Percentiles rank a stretch among this genome's conserved stretches.
Evolutionary conservation across 169 alveolate species (phyloP).

Genomic region (Ichthyophthirius multifiliis): DNA sequence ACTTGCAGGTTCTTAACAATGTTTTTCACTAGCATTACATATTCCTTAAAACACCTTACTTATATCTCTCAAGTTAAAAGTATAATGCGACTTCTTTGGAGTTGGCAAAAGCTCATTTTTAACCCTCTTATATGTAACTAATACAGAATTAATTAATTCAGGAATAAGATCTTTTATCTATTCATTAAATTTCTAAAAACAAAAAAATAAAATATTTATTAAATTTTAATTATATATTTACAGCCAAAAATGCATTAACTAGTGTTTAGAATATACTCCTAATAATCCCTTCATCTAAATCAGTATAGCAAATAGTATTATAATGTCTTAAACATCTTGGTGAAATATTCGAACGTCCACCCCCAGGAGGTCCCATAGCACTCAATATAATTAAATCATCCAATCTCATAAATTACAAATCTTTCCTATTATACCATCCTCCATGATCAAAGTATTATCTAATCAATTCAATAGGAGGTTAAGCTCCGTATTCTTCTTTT

Average conservation of each 20-base stretch:
- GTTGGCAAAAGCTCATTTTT: slow-evolving; percentile 89
- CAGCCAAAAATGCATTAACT: slow-evolving; percentile 68
- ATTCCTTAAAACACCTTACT: slow-evolving; percentile 92
- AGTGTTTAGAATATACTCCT: slow-evolving; percentile 82
- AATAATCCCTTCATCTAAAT: slow-evolving; percentile 79
- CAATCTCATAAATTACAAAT: slow-evolving; percentile 78
- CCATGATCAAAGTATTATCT: slow-evolving; percentile 92
- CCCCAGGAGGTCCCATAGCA: slow-evolving; percentile 96
- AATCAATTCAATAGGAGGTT: slow-evolving; percentile 92
- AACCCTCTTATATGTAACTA: slow-evolving; percentile 77
- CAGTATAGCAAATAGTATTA: slow-evolving; percentile 87
- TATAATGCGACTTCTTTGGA: slow-evolving; percentile 91
- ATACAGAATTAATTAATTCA: slow-evolving; percentile 71
- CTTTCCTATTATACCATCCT: slow-evolving; percentile 92
- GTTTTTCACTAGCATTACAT: slow-evolving; percentile 78
- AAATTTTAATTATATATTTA: slow-evolving; percentile 53
- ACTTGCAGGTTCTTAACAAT: slow-evolving; percentile 54
- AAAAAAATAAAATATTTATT: slow-evolving; percentile 69
- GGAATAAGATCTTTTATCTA: slow-evolving; percentile 58
- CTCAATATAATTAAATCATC: slow-evolving; percentile 84
- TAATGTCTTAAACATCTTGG: slow-evolving; percentile 87
- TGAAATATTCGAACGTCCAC: slow-evolving; percentile 89
- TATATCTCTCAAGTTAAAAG: slow-evolving; percentile 93
- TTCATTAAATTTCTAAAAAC: slow-evolving; percentile 72
- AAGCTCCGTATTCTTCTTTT: slow-evolving; percentile 92